Percentiles rank a stretch among this genome's conserved stretches.
Evolutionary conservation across 1,139 yeast species (phyloP).

Genomic region (Hansenula sp.): DNA sequence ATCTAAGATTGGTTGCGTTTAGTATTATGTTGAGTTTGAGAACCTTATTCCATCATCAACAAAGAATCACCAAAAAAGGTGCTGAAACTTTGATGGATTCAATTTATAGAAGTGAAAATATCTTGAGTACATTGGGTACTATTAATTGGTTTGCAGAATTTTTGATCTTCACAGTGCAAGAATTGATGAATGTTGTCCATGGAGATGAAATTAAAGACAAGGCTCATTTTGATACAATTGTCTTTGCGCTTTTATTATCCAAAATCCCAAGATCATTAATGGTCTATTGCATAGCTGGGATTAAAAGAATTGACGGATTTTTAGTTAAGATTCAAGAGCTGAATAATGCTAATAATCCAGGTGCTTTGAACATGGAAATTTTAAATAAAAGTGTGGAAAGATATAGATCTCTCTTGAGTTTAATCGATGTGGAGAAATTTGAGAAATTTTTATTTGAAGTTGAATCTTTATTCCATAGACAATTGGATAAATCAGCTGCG

Average conservation of each 20-base stretch:
- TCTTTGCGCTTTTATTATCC: constrained; percentile 51
- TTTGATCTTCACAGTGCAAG: constrained; percentile 64
- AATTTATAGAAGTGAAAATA: constrained; percentile 51
- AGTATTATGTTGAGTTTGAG: constrained; percentile 72
- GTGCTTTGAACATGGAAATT: constrained; percentile 13
- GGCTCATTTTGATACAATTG: constrained; percentile 12
- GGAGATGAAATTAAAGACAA: constrained; percentile 1
- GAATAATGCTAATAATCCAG: constrained; percentile 8
- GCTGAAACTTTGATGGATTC: constrained; percentile 50
- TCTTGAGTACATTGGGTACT: constrained; percentile 63
- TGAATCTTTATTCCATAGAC: constrained; percentile 24
- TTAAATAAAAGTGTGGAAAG: constrained; percentile 35
- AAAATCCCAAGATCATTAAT: constrained; percentile 70
- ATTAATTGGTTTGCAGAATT: constrained; percentile 80
- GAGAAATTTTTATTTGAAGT: constrained; percentile 60
- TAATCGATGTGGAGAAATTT: constrained; percentile 55
- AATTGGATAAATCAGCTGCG: constrained; percentile 29
- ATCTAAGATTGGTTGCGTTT: constrained; percentile 67
- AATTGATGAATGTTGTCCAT: constrained; percentile 31
- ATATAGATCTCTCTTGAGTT: constrained; percentile 46
- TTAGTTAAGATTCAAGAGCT: constrained; percentile 26
- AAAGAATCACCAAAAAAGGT: constrained; percentile 24
- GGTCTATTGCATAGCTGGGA: constrained; percentile 65
- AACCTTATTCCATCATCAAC: constrained; percentile 38
- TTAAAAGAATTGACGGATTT: constrained; percentile 61